Base-by-base conservation (phyloP, 441 rosid genomes). In the Euphorbia schlechtendalii region DNA sequence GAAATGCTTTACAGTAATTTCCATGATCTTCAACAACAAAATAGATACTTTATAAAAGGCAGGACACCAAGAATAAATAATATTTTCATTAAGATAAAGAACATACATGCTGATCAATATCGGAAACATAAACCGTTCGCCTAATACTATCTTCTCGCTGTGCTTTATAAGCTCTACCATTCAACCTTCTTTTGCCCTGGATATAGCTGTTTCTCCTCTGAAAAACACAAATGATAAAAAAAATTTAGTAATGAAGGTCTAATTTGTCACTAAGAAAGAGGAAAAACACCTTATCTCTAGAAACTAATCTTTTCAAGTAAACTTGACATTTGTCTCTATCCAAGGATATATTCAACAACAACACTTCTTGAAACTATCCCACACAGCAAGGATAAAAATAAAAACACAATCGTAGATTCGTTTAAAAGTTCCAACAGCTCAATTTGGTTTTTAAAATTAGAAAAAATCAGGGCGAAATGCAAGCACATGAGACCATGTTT, bases 51-150 rank as follows among this genome's bases (percentile, higher is more conserved):
- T 22, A 10, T 36, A 4, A 58, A 12, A 46, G 65, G 25, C 59
- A 56, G 61, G 34, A 22, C 75, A 70, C 54, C 10, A 30, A 69
- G 20, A 62, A 32, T 22, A 22, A 8, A 17, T 46, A 41, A 52
- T 30, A 45, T 20, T 22, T 21, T 56, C 38, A 30, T 20, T 10
- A 63, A 65, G 24, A 49, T 66, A 24, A 34, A 56, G 27, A 66
- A 79, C 92, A 76, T 56, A 87, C 98, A 84, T 92, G 96, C 56
- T 90, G 97, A 71, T 90, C 96, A 69, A 93, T 83, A 75, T 90
- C 98, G 61, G 98, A 90, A 62, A 93, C 98, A 64, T 90, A 93
- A 30, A 93, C 94, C 63, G 98, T 93, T 81, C 97, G 81, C 55
- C 90, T 78, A 62, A 93, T 84, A 63, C 89, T 68, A 59, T 90